These are phyloP conservation scores for Magnaporthiopsis poae DNA, from an alignment of 2,329 filamentous ascomycete genomes.

Conservation along the genomic window DNA sequence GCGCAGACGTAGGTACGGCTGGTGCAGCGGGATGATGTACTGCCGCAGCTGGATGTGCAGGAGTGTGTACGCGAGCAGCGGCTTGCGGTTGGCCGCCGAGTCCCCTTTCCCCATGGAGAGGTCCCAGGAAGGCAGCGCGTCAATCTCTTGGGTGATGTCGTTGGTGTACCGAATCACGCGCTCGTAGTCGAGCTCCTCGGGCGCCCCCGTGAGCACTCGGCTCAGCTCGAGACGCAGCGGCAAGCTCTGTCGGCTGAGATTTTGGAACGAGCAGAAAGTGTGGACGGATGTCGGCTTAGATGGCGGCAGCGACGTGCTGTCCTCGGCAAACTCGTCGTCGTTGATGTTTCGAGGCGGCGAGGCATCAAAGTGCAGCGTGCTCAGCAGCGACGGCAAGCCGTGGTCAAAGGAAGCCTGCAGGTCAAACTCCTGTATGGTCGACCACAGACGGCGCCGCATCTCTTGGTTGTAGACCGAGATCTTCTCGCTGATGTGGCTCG, in stretches of 20 bases:
- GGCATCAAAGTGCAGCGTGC: conserved; percentile 46
- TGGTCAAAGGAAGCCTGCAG: conserved; percentile 53
- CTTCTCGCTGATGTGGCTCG: conserved; percentile 42
- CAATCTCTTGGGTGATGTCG: conserved; percentile 51
- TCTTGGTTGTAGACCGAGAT: conserved; percentile 52
- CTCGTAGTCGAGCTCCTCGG: conserved; percentile 49
- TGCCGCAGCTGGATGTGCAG: conserved; percentile 52
- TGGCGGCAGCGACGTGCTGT: conserved; percentile 34
- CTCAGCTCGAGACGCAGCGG: conserved; percentile 47
- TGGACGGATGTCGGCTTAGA: conserved; percentile 44
- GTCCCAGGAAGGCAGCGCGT: conserved; percentile 50
- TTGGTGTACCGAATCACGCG: conserved; percentile 53
- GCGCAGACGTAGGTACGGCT: conserved; percentile 50
- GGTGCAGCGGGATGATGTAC: conserved; percentile 52
- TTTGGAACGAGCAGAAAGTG: conserved; percentile 50
- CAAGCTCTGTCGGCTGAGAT: conserved; percentile 46
- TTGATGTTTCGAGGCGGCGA: conserved; percentile 45
- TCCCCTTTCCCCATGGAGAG: conserved; percentile 16
- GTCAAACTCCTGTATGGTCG: conserved; percentile 52
- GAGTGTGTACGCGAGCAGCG: conserved; percentile 48
- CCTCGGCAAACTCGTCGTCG: conserved; percentile 46
- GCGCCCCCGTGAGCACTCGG: conserved; percentile 43
- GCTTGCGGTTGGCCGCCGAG: conserved; percentile 37
- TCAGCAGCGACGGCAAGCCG: conserved; percentile 47
- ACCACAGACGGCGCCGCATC: conserved; percentile 52